Evolutionary conservation across 2,329 filamentous ascomycete species (phyloP), one percentile per base, ranked within the genome.

Genomic region (Monosporascus sp.): DNA sequence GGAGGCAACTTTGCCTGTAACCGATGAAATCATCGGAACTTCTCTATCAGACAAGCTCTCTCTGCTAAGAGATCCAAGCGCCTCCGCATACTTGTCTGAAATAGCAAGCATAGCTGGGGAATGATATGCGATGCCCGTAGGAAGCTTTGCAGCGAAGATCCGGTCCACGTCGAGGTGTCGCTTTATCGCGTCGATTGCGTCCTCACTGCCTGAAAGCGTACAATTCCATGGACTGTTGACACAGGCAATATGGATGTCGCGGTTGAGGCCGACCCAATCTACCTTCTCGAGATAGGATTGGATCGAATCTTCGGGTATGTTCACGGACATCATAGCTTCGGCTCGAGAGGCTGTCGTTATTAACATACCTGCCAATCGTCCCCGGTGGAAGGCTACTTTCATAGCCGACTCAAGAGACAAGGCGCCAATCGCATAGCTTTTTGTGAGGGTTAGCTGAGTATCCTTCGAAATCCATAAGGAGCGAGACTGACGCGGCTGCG

Each of bases 141-240:
- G 63, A 3, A 70, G 51, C 37, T 62, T 61, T 2, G 57, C 54
- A 7, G 61, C 62, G 52, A 69, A 70, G 1, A 61, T 55, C 3
- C 52, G 51, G 7, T 55, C 53, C 5, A 47, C 22, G 6, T 65
- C 54, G 14, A 58, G 44, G 17, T 57, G 24, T 3, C 7, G 47
- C 45, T 65, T 57, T 5, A 69, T 26, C 1, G 44, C 47, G n/a
- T 64, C 57, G 8, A 69, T 55, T 2, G 49, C 40, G 3, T 31
- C 34, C 3, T 55, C 56, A 7, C 36, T 14, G 1, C 64, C 67
- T 0, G 65, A 59, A 0, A 70, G 22, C 0, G 68, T 70, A 1
- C 51, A 43, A 49, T 62, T 69, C 0, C 3, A 3, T 0, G 66
- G 64, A 40, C 65, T 68, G 57, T 69, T 70, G 26, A 69, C 46